Conservation (phyloP, 306 rosid species). For the Sesbania bispinosa region DNA sequence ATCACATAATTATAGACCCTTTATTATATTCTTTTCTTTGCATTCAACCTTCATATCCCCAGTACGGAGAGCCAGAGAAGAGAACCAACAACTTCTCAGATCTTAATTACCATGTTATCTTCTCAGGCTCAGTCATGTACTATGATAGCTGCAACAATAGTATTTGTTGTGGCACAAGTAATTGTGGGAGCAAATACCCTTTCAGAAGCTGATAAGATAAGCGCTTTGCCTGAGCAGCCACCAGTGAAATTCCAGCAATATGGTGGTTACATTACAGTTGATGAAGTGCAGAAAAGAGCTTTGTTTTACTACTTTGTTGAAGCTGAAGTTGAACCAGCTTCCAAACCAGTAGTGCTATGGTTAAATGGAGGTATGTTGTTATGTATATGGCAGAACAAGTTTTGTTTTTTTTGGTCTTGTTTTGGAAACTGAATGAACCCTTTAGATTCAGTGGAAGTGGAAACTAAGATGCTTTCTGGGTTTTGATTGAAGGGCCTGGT, state of each 20-base stretch:
- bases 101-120: constrained; percentile 37
- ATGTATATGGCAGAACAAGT: neutral
- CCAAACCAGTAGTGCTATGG: constrained; percentile 95
- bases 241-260: constrained; percentile 68
- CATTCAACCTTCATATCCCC: neutral
- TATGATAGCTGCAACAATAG: constrained; percentile 26
- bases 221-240: constrained; percentile 76
- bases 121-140: constrained; percentile 24
- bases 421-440: neutral
- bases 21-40: constrained; percentile 7
- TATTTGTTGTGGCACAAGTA: constrained; percentile 14
- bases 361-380: constrained; percentile 56
- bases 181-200: constrained; percentile 28
- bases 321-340: constrained; percentile 64
- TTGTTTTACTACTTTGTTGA: constrained; percentile 82
- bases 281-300: constrained; percentile 52
- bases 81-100: constrained; percentile 1
- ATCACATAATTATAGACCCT: neutral
- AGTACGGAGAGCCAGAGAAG: neutral
- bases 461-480: constrained; percentile 1
- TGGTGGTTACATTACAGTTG: constrained; percentile 72
- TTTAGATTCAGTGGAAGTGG: neutral
- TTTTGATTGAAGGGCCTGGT: constrained; percentile 75
- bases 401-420: neutral
- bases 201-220: constrained; percentile 45